phyloP scores from a whole-genome alignment of 2,329 filamentous ascomycete genomes.

The Claviceps purpurea region DNA sequence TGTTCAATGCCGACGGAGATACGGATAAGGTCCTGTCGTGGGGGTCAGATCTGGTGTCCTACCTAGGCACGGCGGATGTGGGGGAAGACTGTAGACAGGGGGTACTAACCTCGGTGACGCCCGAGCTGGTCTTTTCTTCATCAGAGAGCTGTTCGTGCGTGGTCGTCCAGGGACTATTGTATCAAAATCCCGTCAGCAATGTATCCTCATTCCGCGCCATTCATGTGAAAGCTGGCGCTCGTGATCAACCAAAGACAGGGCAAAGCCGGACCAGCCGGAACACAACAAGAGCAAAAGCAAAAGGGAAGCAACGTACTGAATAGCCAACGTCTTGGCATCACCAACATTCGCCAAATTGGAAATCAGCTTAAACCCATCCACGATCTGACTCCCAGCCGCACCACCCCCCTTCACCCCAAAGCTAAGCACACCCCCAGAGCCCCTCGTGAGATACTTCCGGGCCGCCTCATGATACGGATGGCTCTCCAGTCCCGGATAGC shows the following conservation, averaged over 20 bases:
- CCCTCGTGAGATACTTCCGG: slow-evolving; percentile 74
- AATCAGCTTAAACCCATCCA: slow-evolving; percentile 89
- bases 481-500: slow-evolving; percentile 75
- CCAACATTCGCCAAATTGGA: slow-evolving; percentile 95
- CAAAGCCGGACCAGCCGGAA: neutral
- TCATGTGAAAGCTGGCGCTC: neutral
- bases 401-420: slow-evolving; percentile 88
- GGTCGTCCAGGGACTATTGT: slow-evolving; percentile 62
- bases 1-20: slow-evolving; percentile 94
- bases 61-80: neutral
- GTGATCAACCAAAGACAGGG: neutral
- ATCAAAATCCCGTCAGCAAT: neutral
- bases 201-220: neutral
- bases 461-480: slow-evolving; percentile 70
- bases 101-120: slow-evolving; percentile 56
- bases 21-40: slow-evolving; percentile 64
- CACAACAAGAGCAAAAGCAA: neutral
- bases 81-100: neutral
- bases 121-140: slow-evolving; percentile 66
- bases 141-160: slow-evolving; percentile 86
- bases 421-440: slow-evolving; percentile 81
- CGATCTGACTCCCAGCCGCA: slow-evolving; percentile 70
- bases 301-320: slow-evolving; percentile 40
- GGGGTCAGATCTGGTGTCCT: neutral
- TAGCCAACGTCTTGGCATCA: slow-evolving; percentile 87